Evolutionary conservation across 495 filamentous ascomycete genomes (phyloP), one percentile per base, ranked within the genome.

Genomic region (Xylaria castorea): DNA sequence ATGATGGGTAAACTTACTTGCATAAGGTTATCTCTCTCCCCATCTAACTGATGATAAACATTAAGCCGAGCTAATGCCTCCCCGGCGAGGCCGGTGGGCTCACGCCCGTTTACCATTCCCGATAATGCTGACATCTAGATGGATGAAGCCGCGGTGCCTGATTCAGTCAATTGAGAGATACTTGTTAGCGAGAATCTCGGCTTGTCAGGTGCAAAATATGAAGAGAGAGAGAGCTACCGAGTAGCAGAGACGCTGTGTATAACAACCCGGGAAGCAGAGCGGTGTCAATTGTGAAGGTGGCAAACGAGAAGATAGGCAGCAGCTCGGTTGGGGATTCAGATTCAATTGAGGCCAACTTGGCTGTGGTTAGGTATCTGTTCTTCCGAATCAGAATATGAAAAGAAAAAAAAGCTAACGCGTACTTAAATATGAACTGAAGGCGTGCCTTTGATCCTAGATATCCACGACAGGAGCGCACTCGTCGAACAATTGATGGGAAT

Each of bases 91-190:
- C 50, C 63, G 62, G 70, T 22, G 34, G 63, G 51, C 63, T 66
- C 50, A 51, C 48, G 62, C 38, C 70, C 70, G 8, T 72, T 66
- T 40, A 46, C 6, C 38, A 72, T 44, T 14, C 42, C 44, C 20
- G 51, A 50, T 51, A 48, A n/a, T 32, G 70, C 30, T 63, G 70
- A 67, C 70, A 72, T 71, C n/a, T 65, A 30, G 50, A 27, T 34
- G 46, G 36, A 38, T 12, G 38, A 36, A 25, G 38, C 4, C 25
- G 6, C 16, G 55, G 30, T 40, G 40, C 27, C n/a, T 36, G 12
- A 60, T 40, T 57, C 5, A 22, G 16, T 20, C 11, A 22, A 25
- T 30, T 57, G 66, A 57, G 8, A 20, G 38, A 20, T 18, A 32
- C 27, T 22, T 4, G 27, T 40, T 1, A 53, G 7, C 44, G 22